Evolutionary conservation across 306 rosid genomes (phyloP), one percentile per base, ranked within the genome.

Genomic region (Quercus parvula): DNA sequence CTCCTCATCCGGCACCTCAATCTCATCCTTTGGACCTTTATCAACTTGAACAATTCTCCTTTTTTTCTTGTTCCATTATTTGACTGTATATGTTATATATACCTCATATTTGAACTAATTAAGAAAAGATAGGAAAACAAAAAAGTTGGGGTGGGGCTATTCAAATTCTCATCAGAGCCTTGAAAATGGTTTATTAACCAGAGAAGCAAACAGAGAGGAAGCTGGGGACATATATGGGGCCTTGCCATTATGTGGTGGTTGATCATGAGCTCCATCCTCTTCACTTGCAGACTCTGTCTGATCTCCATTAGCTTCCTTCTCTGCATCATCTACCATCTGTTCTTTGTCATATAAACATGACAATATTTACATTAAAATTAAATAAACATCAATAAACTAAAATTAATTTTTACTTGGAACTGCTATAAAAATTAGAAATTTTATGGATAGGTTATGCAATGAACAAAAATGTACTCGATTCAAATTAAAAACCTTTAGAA

Each of bases 251-350:
- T 30, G n/a, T 63, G 70, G 18, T 28, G 20, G 70, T 28, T 63
- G 44, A 63, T 63, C 18, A 27, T 27, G 69, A 24, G 17, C 17
- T 64, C 10, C 70, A 33, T 5, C 35, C 5, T 49, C 61, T 19
- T 28, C 51, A 10, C 51, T 68, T 10, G 33, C 24, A 33, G 9
- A 57, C 31, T 22, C 30, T 56, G 4, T 33, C 51, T 56, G 70
- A 41, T 56, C 79, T 56, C 46, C 59, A 57, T 56, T 63, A 41
- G 52, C 73, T 57, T 82, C 82, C 76, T 59, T 74, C 10, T 78
- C 80, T 5, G 79, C 83, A 25, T 83, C 86, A 63, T 83, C 86
- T 67, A 69, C 83, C 77, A 74, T 82, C 82, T 78, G 61, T 24
- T 63, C 44, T 14, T 27, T 6, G 17, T 20, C 52, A 18, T 20